Evolutionary conservation across 106 monocot species (phyloP), one percentile per base, ranked within the genome.

Genomic region (Narthecium ossifragum): DNA sequence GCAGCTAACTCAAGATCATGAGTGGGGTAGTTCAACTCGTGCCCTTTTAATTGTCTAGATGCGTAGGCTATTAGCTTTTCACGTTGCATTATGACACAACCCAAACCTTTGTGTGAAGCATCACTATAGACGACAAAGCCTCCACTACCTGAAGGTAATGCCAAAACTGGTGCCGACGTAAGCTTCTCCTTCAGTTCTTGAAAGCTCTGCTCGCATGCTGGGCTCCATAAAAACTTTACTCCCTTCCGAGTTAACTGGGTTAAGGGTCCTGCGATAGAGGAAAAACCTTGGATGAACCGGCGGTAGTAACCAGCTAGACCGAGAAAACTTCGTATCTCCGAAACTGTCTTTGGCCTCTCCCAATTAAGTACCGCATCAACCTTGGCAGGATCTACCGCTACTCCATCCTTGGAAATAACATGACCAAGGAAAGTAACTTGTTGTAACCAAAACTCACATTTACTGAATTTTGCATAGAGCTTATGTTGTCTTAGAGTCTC

Each of bases 311-410:
- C 24, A 1, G 7, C 21, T 10, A 49, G 49, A 5, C 34, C 31
- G 1, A 66, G 23, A 26, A 66, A 66, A 45, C 41, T 55, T 26
- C 0, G 0, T n/a, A 66, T 34, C 33, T 45, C 65, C 20, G 20
- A 29, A 17, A 43, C 40, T n/a, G 26, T 54, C 14, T 0, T 28
- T 29, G 41, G 55, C 27, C 23, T 8, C 6, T 14, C 9, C 54
- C 55, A 45, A n/a, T 53, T 8, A 34, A 24, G 5, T 6, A 66
- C 0, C 15, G 1, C 65, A 3, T 54, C 15, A 21, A 64, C 9
- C 25, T 64, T 52, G 0, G 11, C 27, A 6, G 52, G 64, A 27
- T 64, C 64, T 15, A 64, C 1, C 33, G 2, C 11, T 0, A 53
- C 22, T 4, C 22, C 21, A 6, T 66, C 66, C 17, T 28, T 13